phyloP scores from a whole-genome alignment of 129 eudicot genomes.

The Silybum marianum region DNA sequence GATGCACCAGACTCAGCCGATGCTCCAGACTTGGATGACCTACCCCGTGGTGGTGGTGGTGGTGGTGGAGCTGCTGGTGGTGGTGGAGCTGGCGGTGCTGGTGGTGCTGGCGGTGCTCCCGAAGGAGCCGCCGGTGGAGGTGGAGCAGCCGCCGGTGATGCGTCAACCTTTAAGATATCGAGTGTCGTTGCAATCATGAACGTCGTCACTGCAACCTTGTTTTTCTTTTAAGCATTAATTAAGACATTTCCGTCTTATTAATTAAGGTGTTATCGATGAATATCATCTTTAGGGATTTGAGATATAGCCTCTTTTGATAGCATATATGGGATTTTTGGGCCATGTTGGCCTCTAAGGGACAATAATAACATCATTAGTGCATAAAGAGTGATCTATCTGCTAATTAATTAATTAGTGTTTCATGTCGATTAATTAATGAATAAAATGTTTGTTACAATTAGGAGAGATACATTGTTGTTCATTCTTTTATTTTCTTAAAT shows the following conservation, averaged over 20 bases:
- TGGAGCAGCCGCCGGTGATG: neutral
- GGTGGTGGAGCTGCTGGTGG: neutral
- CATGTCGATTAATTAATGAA: neutral
- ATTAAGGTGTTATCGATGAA: neutral
- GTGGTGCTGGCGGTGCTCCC: neutral
- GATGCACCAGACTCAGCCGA: slow-evolving; percentile 1
- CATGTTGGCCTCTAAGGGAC: slow-evolving; percentile 11
- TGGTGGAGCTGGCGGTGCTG: neutral
- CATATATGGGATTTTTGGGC: slow-evolving; percentile 3
- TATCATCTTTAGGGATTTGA: neutral
- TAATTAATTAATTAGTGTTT: neutral
- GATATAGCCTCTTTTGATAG: slow-evolving; percentile 10
- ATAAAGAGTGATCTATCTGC: slow-evolving; percentile 17
- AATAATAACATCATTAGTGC: neutral
- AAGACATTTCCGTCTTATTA: neutral
- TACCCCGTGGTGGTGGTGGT: too few relatives aligned
- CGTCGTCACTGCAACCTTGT: neutral
- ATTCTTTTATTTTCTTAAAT: too few relatives aligned
- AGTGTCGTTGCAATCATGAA: slow-evolving; percentile 18
- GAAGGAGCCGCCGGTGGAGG: neutral
- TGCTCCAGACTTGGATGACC: neutral
- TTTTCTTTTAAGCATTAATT: neutral
- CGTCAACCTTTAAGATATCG: slow-evolving; percentile 19
- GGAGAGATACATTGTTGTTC: neutral
- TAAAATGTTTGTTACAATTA: neutral